Evolutionary conservation across 495 filamentous ascomycete species (phyloP).

Genomic region (Penicillium silybi): DNA sequence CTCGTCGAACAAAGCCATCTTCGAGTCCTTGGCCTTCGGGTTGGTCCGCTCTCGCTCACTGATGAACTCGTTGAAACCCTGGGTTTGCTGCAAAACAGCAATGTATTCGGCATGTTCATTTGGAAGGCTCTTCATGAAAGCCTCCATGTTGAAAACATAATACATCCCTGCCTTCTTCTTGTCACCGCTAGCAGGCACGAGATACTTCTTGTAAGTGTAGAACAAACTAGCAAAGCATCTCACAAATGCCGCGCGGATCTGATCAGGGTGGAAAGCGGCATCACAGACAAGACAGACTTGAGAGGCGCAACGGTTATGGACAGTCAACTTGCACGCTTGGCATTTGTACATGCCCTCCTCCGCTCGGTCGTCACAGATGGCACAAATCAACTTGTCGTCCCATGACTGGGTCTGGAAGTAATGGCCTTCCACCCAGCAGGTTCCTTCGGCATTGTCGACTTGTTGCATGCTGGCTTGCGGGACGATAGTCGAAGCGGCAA

Average conservation of each 20-base stretch:
- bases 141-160: slow-evolving; percentile 94
- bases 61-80: slow-evolving; percentile 97
- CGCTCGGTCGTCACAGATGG: slow-evolving; percentile 82
- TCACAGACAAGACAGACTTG: slow-evolving; percentile 85
- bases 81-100: slow-evolving; percentile 82
- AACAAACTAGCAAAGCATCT: slow-evolving; percentile 91
- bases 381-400: slow-evolving; percentile 68
- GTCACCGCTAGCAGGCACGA: slow-evolving; percentile 70
- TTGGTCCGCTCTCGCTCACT: slow-evolving; percentile 71
- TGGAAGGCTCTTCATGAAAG: slow-evolving; percentile 85
- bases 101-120: slow-evolving; percentile 89
- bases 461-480: slow-evolving; percentile 83
- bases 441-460: slow-evolving; percentile 79
- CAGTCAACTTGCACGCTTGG: slow-evolving; percentile 66
- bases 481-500: slow-evolving; percentile 98
- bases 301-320: slow-evolving; percentile 77
- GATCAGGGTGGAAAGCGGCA: slow-evolving; percentile 82
- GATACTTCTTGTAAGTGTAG: slow-evolving; percentile 89
- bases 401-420: slow-evolving; percentile 70
- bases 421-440: slow-evolving; percentile 91
- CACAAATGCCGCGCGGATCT: slow-evolving; percentile 88
- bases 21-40: slow-evolving; percentile 53
- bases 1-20: slow-evolving; percentile 88
- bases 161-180: slow-evolving; percentile 82
- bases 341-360: slow-evolving; percentile 91